phyloP scores from a whole-genome alignment of 306 rosid species.

The Malus sylvestris region DNA sequence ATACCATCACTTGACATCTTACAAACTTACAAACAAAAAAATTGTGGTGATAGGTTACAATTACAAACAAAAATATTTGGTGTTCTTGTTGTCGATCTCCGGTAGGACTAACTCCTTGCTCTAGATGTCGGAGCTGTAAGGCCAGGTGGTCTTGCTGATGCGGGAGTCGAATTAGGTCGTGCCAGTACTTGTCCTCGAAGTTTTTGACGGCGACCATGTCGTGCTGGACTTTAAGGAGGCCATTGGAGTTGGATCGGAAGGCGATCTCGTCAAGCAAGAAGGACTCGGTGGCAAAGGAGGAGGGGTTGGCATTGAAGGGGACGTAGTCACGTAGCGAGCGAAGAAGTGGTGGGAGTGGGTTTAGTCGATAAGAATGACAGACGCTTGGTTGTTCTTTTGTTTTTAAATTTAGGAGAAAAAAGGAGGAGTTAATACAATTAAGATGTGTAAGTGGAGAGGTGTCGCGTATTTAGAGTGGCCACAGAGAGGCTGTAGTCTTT shows the following conservation, averaged over 20 bases:
- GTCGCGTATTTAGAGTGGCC: no score
- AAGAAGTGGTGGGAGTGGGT: slow-evolving; percentile 45
- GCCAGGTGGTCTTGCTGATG: slow-evolving; percentile 75
- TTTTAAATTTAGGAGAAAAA: no score
- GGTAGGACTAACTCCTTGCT: slow-evolving; percentile 81
- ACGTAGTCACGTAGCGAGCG: slow-evolving; percentile 43
- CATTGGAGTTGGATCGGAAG: slow-evolving; percentile 65
- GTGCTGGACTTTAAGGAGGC: slow-evolving; percentile 73
- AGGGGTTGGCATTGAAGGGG: slow-evolving; percentile 55
- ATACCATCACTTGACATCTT: neutral
- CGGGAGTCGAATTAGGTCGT: slow-evolving; percentile 67
- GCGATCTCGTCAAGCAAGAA: slow-evolving; percentile 83
- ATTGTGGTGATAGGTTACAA: neutral
- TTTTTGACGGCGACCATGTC: slow-evolving; percentile 56
- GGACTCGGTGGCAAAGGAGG: slow-evolving; percentile 39
- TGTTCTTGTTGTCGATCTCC: slow-evolving; percentile 34
- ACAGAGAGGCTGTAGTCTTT: no score
- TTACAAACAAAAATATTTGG: neutral
- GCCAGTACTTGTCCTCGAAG: slow-evolving; percentile 73
- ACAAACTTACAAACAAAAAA: neutral
- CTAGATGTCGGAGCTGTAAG: slow-evolving; percentile 88
- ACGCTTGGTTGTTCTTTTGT: no score
- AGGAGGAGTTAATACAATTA: no score
- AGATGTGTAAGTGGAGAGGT: no score
- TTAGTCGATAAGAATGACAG: no score